Percentiles rank a stretch among this genome's conserved stretches.
Evolutionary conservation across 1,284 basidiomycete genomes (phyloP).

Genomic region (Microbotryum saponariae): DNA sequence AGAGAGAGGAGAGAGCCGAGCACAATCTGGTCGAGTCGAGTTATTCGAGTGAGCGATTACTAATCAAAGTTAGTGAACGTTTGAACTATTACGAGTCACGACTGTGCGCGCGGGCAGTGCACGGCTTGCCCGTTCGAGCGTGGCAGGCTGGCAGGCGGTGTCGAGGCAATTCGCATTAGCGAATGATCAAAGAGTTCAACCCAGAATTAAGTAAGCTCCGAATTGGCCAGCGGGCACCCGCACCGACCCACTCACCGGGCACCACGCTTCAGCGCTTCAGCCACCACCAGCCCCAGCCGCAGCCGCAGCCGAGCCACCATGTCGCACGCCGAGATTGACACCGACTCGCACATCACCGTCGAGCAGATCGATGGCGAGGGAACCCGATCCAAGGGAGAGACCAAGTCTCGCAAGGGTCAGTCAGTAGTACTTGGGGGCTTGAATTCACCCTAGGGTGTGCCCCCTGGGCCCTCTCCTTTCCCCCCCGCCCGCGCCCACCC

Average conservation of each 20-base stretch:
- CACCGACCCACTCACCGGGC: not conserved
- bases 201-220: too few species aligned
- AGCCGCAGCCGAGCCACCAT: conserved; percentile 4
- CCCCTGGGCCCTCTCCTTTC: not conserved
- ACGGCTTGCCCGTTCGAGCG: too few species aligned
- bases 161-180: not conserved
- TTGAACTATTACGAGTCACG: too few species aligned
- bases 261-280: not conserved
- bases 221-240: too few species aligned
- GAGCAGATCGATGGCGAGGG: conserved; percentile 2
- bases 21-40: too few species aligned
- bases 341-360: conserved; percentile 1
- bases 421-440: too few species aligned
- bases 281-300: too few species aligned
- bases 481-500: not conserved
- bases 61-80: too few species aligned
- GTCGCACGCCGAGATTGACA: conserved; percentile 15
- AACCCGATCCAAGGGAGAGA: conserved; percentile 15
- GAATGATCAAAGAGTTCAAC: too few species aligned
- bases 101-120: too few species aligned
- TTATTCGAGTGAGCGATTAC: too few species aligned
- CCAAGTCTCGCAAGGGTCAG: conserved; percentile 25
- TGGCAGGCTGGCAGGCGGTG: too few species aligned
- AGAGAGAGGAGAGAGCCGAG: not conserved
- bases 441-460: not conserved